phyloP scores from a whole-genome alignment of 345 rosid genomes.

The Salix arbutifolia region DNA sequence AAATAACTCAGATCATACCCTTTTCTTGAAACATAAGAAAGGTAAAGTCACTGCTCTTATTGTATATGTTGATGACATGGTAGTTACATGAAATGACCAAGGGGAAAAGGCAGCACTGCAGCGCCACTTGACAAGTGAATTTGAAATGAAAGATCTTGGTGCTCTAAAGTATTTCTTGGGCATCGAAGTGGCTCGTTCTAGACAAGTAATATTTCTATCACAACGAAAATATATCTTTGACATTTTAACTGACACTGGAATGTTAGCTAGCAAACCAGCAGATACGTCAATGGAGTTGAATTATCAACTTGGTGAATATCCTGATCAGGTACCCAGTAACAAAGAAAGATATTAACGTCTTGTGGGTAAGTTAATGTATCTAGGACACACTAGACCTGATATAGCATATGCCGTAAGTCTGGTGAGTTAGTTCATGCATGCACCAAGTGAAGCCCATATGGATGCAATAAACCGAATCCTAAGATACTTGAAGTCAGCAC shows the following conservation, averaged over 20 bases:
- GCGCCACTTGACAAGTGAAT: not conserved
- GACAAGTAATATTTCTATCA: not conserved
- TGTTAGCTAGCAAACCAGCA: not conserved
- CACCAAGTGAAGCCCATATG: not conserved
- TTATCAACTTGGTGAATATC: not conserved
- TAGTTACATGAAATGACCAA: not conserved
- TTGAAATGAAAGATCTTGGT: not conserved
- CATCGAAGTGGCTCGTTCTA: not conserved
- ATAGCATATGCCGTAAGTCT: not conserved
- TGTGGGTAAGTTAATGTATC: not conserved
- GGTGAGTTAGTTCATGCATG: not conserved
- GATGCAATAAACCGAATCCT: not conserved
- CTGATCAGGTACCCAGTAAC: not conserved
- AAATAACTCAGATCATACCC: not conserved
- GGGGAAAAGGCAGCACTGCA: not conserved
- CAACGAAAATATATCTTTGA: not conserved
- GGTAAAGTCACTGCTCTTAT: constrained; percentile 1
- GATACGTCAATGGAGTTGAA: not conserved
- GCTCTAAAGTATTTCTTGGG: not conserved
- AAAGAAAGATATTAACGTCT: not conserved
- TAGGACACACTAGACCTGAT: not conserved
- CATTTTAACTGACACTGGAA: not conserved
- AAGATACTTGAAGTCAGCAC: not conserved
- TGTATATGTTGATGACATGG: constrained; percentile 2
- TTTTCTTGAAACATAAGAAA: not conserved